These are phyloP conservation scores for Cystobasidiaceae sp. DNA, from an alignment of 1,284 basidiomycete species.

Conservation along the genomic window DNA sequence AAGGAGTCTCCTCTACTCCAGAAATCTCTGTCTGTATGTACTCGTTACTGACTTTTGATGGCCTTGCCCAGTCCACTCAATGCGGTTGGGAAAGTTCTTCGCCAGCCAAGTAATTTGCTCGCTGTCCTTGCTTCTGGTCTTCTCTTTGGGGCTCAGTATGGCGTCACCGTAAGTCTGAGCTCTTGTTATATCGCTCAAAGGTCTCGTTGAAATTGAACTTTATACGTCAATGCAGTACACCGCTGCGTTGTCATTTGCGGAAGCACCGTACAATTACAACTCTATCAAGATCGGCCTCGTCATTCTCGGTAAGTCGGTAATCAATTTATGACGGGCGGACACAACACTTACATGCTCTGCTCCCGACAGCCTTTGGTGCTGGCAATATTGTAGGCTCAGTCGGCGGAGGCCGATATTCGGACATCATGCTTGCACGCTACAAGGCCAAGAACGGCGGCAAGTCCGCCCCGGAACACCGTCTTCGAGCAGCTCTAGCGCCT, in stretches of 20 bases:
- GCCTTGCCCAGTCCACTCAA: constrained; percentile 39
- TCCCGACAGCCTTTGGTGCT: constrained; percentile 56
- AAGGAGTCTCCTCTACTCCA: constrained; percentile 33
- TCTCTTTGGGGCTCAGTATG: constrained; percentile 16
- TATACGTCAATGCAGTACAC: constrained; percentile 59
- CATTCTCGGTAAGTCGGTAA: constrained; percentile 52
- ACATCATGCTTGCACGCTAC: constrained; percentile 57
- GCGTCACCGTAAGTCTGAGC: not conserved
- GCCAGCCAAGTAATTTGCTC: constrained; percentile 60
- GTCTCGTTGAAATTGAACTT: constrained; percentile 47
- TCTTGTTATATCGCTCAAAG: constrained; percentile 46
- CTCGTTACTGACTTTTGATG: too few species aligned
- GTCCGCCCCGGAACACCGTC: constrained; percentile 52
- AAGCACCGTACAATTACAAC: constrained; percentile 60
- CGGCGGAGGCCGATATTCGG: constrained; percentile 70
- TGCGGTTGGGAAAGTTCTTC: constrained; percentile 46
- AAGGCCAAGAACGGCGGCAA: constrained; percentile 60
- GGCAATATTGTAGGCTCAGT: constrained; percentile 50
- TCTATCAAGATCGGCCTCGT: constrained; percentile 69
- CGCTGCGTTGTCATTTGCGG: constrained; percentile 54
- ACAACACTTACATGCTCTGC: not conserved
- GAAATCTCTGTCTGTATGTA: too few species aligned
- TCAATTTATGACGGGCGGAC: not conserved
- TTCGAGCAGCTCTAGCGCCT: constrained; percentile 34
- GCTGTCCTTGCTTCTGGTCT: constrained; percentile 66